Evolutionary conservation across 2,329 filamentous ascomycete genomes (phyloP), one percentile per base, ranked within the genome.

Genomic region (Chrysoporthe deuterocubensis): DNA sequence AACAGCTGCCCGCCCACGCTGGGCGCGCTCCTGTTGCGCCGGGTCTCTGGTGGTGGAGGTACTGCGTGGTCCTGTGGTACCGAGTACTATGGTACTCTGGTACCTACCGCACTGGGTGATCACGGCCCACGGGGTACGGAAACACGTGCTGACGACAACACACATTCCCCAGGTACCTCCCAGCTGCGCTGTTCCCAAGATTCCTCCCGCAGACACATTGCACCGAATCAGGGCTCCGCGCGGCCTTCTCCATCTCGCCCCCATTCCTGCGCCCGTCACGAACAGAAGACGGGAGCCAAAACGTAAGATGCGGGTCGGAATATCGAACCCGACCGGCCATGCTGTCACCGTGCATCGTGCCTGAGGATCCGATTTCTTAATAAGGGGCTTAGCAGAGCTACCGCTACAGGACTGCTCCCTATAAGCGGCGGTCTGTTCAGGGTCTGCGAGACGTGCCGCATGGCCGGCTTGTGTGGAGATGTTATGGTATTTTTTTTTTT

Each of bases 241-340:
- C 37, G n/a, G n/a, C 42, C 40, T 43, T 54, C 26, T 37, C 54
- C 26, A 34, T 54, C 50, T n/a, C 6, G 8, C 1, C 18, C 26
- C 14, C 54, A 16, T 14, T 26, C 9, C 54, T 8, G 26, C 54
- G 6, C 16, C 13, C 34, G 21, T 21, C 34, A 11, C 34, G 54
- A 42, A 21, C 13, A 5, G 6, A 59, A 21, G n/a, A 54, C 21
- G 5, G 18, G 18, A 54, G 6, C 50, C 5, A 26, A 59, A 59
- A 59, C 57, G 57, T 59, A 40, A 59, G 57, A 59, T 59, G 57
- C 57, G 57, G 57, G 57, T 59, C 57, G 34, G 57, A 16, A 59
- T 3, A 21, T 43, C 57, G 57, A 59, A 43, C 57, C 16, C 26
- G 57, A 58, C 21, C 50, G 18, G 21, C n/a, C 16, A 16, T 6